Evolutionary conservation across 2,329 filamentous ascomycete genomes (phyloP).

Genomic region (Torrubiellomyces zombiae): DNA sequence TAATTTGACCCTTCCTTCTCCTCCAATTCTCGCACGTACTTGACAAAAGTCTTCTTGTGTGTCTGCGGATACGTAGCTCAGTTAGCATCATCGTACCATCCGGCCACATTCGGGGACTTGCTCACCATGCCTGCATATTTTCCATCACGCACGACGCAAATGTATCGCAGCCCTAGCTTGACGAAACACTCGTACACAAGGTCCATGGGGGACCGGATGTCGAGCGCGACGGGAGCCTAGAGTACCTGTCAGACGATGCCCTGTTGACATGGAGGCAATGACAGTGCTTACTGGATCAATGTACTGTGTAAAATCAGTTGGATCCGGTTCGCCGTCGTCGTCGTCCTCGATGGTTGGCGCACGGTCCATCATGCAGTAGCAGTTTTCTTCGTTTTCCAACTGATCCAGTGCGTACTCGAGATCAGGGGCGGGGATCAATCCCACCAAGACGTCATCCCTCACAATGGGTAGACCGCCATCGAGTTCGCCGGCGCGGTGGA

Average conservation of each 20-base stretch:
- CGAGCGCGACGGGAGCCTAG: constrained; percentile 71
- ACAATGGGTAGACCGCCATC: constrained; percentile 85
- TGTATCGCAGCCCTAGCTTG: constrained; percentile 81
- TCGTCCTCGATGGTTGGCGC: constrained; percentile 45
- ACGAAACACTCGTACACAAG: constrained; percentile 93
- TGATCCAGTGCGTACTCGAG: constrained; percentile 84
- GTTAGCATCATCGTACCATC: constrained; percentile 3
- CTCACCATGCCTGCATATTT: constrained; percentile 75
- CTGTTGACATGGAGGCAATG: too few species aligned
- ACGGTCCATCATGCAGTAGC: constrained; percentile 67
- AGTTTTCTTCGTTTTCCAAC: constrained; percentile 56
- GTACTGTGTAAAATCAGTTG: constrained; percentile 74
- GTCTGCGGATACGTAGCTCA: constrained; percentile 27
- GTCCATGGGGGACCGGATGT: constrained; percentile 82
- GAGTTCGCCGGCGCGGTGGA: constrained; percentile 75
- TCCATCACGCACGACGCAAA: constrained; percentile 76
- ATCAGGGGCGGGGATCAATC: constrained; percentile 84
- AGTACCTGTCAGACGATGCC: constrained; percentile 5
- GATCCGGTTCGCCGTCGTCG: constrained; percentile 44
- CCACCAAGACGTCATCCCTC: constrained; percentile 62
- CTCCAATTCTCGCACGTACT: constrained; percentile 76
- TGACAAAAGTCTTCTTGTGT: constrained; percentile 95
- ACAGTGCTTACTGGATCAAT: constrained; percentile 59
- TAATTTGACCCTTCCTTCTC: constrained; percentile 19
- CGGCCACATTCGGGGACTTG: constrained; percentile 4